phyloP scores from a whole-genome alignment of 345 rosid genomes.

The Arabis hirsuta region DNA sequence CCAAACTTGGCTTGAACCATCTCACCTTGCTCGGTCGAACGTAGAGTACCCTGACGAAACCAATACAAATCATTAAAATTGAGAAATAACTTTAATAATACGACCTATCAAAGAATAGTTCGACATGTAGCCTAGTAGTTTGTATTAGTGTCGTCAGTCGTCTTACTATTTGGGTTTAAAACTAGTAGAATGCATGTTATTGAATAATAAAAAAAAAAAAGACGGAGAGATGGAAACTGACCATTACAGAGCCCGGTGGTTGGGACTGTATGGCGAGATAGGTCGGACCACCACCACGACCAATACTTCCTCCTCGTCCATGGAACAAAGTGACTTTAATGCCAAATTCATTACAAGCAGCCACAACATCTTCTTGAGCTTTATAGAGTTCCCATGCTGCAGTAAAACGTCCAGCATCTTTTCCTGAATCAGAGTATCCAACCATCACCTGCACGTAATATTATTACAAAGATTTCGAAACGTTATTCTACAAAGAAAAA shows the following conservation, averaged over 20 bases:
- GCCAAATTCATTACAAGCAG: constrained; percentile 87
- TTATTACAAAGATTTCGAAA: constrained; percentile 1
- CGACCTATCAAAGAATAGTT: too few relatives aligned
- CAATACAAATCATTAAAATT: constrained; percentile 1
- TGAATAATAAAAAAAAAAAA: background rate
- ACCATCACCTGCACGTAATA: constrained; percentile 76
- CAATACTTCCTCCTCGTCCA: constrained; percentile 98
- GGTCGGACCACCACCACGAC: constrained; percentile 99
- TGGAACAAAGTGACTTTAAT: constrained; percentile 92
- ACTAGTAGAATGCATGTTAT: background rate
- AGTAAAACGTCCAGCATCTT: constrained; percentile 98
- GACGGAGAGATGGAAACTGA: constrained; percentile 43
- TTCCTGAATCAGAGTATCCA: constrained; percentile 98
- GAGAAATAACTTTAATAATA: background rate
- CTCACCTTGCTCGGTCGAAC: constrained; percentile 99
- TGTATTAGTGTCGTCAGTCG: background rate
- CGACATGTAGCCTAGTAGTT: background rate
- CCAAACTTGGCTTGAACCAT: constrained; percentile 99
- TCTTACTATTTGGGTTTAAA: background rate
- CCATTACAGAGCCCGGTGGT: constrained; percentile 98
- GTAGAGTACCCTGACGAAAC: constrained; percentile 71
- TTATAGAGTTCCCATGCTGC: constrained; percentile 99
- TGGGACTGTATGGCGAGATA: constrained; percentile 98
- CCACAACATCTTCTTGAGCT: constrained; percentile 98
- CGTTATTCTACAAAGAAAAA: background rate